Evolutionary conservation across 495 filamentous ascomycete species (phyloP), one percentile per base, ranked within the genome.

Genomic region (Stereocaulon alpinum): DNA sequence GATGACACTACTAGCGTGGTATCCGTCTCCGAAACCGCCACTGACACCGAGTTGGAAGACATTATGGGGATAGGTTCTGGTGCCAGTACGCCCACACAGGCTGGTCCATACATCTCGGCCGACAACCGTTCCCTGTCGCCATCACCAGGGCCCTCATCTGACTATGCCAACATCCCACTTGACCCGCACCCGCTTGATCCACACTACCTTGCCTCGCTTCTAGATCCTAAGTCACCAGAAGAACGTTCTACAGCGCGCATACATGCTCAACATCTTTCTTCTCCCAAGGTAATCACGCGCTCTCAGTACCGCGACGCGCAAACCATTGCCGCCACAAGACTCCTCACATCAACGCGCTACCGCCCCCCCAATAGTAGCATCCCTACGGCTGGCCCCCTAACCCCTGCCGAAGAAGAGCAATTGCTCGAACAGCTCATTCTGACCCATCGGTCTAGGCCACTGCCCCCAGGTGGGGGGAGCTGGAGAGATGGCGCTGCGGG

Each of bases 371-470:
- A 60, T 20, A 42, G 32, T 1, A 42, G 42, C 37, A 52, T 58
- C 27, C 49, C 56, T 2, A 17, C 63, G 10, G 40, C 24, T 17
- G 62, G 59, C 12, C 74, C 68, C 41, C 75, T 82, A 52, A 81
- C 79, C 0, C 71, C 80, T 3, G 84, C 90, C 48, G 87, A 95
- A 62, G 90, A 97, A 68, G 84, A 85, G 14, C 77, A 81, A 32
- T 73, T 91, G 10, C 82, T 98, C 0, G 94, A 97, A 65, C 78
- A 84, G 40, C 78, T 96, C 14, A 86, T 98, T 60, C 77, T 96
- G 10, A 77, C 78, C 6, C 80, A 82, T 4, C 76, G 78, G 40
- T 61, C 59, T 10, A 45, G 61, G 30, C 77, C 82, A 17, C 60
- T 66, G 10, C 64, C 66, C 4, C 40, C 45, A 32, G 64, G 66